Conservation (phyloP, 495 filamentous ascomycete species). For the Immersiella caudata region DNA sequence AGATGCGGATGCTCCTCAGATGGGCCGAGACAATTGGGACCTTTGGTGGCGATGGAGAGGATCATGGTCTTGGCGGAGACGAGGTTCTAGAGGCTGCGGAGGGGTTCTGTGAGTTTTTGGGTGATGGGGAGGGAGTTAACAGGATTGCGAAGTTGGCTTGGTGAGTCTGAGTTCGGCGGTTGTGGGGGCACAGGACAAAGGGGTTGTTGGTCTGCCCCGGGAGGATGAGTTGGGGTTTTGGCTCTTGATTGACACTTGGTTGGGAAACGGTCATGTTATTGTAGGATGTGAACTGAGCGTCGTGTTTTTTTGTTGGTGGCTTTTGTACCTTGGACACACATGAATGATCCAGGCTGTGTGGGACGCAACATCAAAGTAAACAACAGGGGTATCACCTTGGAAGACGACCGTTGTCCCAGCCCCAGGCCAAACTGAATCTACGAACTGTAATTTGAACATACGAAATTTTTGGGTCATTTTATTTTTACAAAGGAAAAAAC, state of each 20-base stretch:
- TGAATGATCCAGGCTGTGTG: too few relatives aligned
- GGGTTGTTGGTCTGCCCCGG: not conserved
- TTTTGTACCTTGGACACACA: too few relatives aligned
- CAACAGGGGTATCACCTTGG: too few relatives aligned
- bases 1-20: constrained; percentile 30
- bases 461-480: too few relatives aligned
- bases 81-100: constrained; percentile 7
- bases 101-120: constrained; percentile 14
- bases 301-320: too few relatives aligned
- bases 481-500: too few relatives aligned
- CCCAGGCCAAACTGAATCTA: too few relatives aligned
- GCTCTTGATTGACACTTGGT: not conserved
- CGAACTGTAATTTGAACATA: too few relatives aligned
- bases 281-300: not conserved
- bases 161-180: not conserved
- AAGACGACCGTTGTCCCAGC: too few relatives aligned
- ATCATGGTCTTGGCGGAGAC: not conserved
- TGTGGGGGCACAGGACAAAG: not conserved
- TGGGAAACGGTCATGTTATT: not conserved
- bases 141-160: not conserved
- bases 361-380: too few relatives aligned
- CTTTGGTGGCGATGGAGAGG: not conserved
- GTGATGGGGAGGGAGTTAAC: constrained; percentile 8
- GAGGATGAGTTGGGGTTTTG: not conserved
- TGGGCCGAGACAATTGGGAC: constrained; percentile 34